These are phyloP conservation scores for Chrysoporthe austroafricana DNA, from an alignment of 2,329 filamentous ascomycete genomes.

Conservation along the genomic window DNA sequence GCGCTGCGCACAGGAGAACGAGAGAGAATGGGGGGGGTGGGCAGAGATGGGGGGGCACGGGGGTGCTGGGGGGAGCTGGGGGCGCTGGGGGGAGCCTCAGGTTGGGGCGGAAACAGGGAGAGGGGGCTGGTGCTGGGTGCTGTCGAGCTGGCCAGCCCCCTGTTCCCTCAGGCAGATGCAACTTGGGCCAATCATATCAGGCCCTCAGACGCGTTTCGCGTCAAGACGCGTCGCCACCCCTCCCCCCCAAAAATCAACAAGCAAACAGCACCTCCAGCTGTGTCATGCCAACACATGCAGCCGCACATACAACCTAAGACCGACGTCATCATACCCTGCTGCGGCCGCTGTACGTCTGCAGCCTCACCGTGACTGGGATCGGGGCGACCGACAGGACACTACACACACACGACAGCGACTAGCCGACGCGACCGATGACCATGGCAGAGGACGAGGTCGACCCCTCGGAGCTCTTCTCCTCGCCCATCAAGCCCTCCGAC, in stretches of 20 bases:
- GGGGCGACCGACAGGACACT: background rate
- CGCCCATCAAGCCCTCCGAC: slow-evolving; percentile 36
- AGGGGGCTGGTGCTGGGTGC: background rate
- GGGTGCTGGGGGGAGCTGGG: no score
- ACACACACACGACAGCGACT: background rate
- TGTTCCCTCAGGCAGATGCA: background rate
- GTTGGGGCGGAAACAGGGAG: background rate
- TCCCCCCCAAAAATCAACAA: background rate
- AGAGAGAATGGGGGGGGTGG: background rate
- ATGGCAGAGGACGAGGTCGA: slow-evolving; percentile 50
- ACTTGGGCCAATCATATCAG: slow-evolving; percentile 1
- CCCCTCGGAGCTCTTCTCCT: slow-evolving; percentile 49
- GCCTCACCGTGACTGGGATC: background rate
- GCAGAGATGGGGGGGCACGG: background rate
- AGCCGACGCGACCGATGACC: slow-evolving; percentile 19
- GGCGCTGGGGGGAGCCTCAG: background rate
- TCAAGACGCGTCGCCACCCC: slow-evolving; percentile 1
- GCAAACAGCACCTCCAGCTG: background rate
- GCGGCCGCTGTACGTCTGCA: background rate
- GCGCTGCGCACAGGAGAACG: background rate
- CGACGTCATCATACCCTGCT: background rate
- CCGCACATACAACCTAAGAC: background rate
- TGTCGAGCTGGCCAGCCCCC: background rate
- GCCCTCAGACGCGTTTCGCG: slow-evolving; percentile 6
- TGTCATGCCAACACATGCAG: slow-evolving; percentile 1